Base-by-base conservation (phyloP, 2,329 filamentous ascomycete species). In the Penicillium thymicola region DNA sequence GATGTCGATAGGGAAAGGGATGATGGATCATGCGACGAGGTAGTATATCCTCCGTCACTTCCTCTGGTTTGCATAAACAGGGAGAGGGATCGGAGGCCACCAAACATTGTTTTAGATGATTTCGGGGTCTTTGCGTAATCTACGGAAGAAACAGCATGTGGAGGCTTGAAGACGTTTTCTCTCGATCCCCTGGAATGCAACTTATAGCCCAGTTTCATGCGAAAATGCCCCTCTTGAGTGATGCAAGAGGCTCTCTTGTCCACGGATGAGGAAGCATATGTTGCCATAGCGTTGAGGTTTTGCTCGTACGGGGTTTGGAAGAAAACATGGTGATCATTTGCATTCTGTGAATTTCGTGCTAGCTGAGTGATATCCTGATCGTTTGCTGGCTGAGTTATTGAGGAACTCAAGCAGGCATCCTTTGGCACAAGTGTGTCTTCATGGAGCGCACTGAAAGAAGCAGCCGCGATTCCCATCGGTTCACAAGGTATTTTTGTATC, bases 51-150 rank as follows among this genome's bases (percentile, higher is more conserved):
- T 52, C 71, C 73, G 2, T 57, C 55, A 7, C 32, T 45, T 25
- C 79, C 76, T 52, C 78, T 76, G 8, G 79, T 69, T 48, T 78
- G 72, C 73, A 85, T 80, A 60, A 82, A 85, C 28, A 75, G 78
- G 5, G 77, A 72, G 30, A 85, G 64, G 4, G 79, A 78, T 9
- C 69, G 70, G 1, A 59, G 76, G 77, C 62, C 79, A 28, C 30
- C 13, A 23, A 28, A 37, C 8, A n/a, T 21, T n/a, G 16, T 3
- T 5, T 37, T 16, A 21, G 21, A 45, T 5, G 27, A 13, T 36
- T 25, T 25, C 5, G 23, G 4, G 8, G 49, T 28, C 30, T 27
- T 4, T 23, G 16, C 27, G 14, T 5, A 21, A 16, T 36, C 25
- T 37, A 45, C 32, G 28, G 40, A 21, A 45, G 23, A 27, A 37